Conservation (phyloP, 2,329 filamentous ascomycete species). For the Colletotrichum sp. region DNA sequence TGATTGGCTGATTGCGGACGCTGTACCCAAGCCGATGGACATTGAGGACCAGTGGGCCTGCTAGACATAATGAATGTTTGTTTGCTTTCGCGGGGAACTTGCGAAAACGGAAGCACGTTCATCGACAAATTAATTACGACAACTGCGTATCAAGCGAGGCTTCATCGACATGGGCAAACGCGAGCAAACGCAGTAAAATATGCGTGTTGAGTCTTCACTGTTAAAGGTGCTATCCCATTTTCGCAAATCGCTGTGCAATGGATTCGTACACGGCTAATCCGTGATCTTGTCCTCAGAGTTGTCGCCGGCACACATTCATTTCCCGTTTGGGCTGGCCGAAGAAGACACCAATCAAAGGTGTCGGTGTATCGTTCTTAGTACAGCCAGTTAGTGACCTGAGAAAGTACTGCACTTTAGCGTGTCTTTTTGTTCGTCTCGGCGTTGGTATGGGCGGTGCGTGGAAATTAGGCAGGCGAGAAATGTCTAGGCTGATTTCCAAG, state of each 20-base stretch:
- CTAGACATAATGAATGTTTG: not conserved
- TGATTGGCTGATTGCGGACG: not conserved
- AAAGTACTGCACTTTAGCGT: not conserved
- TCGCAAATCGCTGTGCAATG: not conserved
- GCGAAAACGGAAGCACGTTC: not conserved
- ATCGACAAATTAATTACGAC: not conserved
- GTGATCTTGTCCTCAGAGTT: not conserved
- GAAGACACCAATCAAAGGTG: not conserved
- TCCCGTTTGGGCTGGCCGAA: not conserved
- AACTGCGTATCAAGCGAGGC: not conserved
- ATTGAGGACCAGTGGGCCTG: not conserved
- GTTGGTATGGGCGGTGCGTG: not conserved
- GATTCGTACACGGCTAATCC: not conserved
- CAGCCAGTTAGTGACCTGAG: not conserved
- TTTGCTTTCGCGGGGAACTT: not conserved
- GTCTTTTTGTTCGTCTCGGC: not conserved
- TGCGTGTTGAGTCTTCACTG: not conserved
- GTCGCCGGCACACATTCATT: not conserved
- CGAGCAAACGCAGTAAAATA: not conserved
- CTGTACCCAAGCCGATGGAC: not conserved
- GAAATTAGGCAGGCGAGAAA: not conserved
- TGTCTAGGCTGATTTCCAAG: not conserved
- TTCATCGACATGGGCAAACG: not conserved
- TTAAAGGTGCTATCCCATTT: not conserved
- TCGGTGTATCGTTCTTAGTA: not conserved